Percentiles rank a stretch among this genome's conserved stretches.
Conservation (phyloP, 1,284 basidiomycete species). For the Sanghuangporus baumii region DNA sequence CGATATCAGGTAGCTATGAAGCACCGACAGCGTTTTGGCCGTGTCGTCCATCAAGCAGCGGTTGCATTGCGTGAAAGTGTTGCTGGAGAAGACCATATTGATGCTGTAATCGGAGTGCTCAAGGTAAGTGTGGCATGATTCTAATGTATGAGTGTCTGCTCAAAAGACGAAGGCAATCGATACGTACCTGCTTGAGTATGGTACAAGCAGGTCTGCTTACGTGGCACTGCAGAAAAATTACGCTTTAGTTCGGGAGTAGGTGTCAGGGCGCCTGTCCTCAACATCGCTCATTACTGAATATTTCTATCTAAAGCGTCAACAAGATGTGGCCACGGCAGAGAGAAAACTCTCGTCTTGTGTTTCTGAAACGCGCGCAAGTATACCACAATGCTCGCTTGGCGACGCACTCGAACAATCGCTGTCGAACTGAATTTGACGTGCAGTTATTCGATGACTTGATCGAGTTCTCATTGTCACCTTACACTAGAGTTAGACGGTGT, state of each 20-base stretch:
- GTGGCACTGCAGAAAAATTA: constrained; percentile 65
- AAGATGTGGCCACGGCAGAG: constrained; percentile 70
- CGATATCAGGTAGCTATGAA: constrained; percentile 63
- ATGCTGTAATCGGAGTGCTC: constrained; percentile 67
- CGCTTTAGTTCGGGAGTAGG: constrained; percentile 63
- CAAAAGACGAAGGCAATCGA: constrained; percentile 57
- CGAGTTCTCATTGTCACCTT: constrained; percentile 83
- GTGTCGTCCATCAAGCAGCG: constrained; percentile 68
- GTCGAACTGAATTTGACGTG: constrained; percentile 79
- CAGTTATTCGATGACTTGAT: constrained; percentile 71
- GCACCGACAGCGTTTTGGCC: constrained; percentile 66
- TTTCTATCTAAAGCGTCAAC: constrained; percentile 41
- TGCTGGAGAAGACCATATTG: constrained; percentile 85
- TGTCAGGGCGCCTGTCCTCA: background rate
- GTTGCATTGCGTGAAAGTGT: constrained; percentile 52
- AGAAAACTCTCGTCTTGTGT: constrained; percentile 69
- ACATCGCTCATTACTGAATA: constrained; percentile 3
- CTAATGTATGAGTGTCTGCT: background rate
- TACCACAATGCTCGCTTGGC: constrained; percentile 71
- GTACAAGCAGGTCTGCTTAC: constrained; percentile 53
- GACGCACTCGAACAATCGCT: constrained; percentile 77
- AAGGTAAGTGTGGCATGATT: background rate
- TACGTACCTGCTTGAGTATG: constrained; percentile 71
- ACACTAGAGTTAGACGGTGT: constrained; percentile 72
- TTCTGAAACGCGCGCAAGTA: constrained; percentile 75